phyloP scores from a whole-genome alignment of 352 stramenopile genomes.

The Pythium dissimile region DNA sequence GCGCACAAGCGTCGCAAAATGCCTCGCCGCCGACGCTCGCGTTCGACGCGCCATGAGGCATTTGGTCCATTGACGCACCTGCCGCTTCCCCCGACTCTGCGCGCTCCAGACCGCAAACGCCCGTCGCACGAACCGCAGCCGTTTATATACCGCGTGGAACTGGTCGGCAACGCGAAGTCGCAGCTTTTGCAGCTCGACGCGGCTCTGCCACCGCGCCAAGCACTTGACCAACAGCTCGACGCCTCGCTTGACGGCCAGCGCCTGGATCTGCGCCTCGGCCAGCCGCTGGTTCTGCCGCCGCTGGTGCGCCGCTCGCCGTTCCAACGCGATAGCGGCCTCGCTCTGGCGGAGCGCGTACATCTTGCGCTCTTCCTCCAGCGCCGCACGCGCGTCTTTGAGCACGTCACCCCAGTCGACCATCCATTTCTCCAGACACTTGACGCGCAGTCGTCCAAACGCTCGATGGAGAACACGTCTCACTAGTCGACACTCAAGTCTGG shows the following conservation, averaged over 20 bases:
- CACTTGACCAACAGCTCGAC: slow-evolving; percentile 13
- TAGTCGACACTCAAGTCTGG: background rate
- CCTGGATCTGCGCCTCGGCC: slow-evolving; percentile 18
- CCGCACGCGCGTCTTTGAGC: slow-evolving; percentile 31
- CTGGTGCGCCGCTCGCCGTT: slow-evolving; percentile 23
- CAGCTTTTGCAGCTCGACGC: slow-evolving; percentile 1
- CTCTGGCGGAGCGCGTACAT: slow-evolving; percentile 35
- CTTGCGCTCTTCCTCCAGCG: slow-evolving; percentile 44
- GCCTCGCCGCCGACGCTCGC: background rate
- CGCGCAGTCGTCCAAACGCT: slow-evolving; percentile 21
- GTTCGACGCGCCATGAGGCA: background rate
- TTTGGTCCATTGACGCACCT: background rate
- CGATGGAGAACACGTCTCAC: background rate
- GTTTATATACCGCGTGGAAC: background rate
- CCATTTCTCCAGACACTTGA: slow-evolving; percentile 31
- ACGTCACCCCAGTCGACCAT: slow-evolving; percentile 36
- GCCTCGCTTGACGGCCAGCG: slow-evolving; percentile 14
- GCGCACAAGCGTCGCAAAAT: background rate
- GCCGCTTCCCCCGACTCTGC: background rate
- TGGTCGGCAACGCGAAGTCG: slow-evolving; percentile 5
- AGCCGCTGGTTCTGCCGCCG: slow-evolving; percentile 22
- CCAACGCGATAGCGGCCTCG: slow-evolving; percentile 29
- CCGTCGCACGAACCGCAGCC: background rate
- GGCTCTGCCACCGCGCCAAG: slow-evolving; percentile 20
- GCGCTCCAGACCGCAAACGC: background rate